Evolutionary conservation across 2,329 filamentous ascomycete genomes (phyloP).

Genomic region (Monosporascus sp.): DNA sequence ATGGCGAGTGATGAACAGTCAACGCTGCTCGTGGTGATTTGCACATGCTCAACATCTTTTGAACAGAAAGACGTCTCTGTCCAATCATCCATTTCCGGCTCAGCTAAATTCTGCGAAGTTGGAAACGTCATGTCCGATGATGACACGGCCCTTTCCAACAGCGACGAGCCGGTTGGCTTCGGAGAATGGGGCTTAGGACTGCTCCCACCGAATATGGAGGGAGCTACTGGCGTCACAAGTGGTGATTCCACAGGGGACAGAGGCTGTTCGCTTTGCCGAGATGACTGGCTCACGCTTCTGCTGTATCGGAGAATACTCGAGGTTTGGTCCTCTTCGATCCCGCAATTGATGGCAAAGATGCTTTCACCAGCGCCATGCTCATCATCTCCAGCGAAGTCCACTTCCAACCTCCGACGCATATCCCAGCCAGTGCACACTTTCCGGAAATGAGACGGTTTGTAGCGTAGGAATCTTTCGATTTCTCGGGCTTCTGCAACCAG

Average conservation of each 20-base stretch:
- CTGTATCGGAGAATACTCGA: conserved; percentile 40
- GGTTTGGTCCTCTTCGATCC: conserved; percentile 53
- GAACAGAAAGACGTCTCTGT: conserved; percentile 56
- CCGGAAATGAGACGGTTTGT: conserved; percentile 73
- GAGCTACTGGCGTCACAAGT: conserved; percentile 4
- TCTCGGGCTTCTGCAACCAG: conserved; percentile 71
- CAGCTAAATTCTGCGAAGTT: conserved; percentile 13
- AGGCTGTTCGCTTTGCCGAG: conserved; percentile 3
- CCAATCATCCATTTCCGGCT: conserved; percentile 56
- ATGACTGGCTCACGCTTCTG: conserved; percentile 24
- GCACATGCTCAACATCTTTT: conserved; percentile 50
- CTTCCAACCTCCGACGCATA: conserved; percentile 78
- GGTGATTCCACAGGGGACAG: conserved; percentile 1
- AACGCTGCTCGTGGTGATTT: conserved; percentile 65
- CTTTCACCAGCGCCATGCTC: conserved; percentile 70
- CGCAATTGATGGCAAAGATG: conserved; percentile 69
- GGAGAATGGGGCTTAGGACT: conserved; percentile 12
- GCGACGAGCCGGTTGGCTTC: conserved; percentile 14
- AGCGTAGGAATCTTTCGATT: conserved; percentile 69
- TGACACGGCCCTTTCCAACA: conserved; percentile 13
- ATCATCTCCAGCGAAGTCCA: conserved; percentile 84
- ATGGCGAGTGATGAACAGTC: conserved; percentile 71
- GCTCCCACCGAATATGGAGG: conserved; percentile 28
- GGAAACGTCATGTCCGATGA: conserved; percentile 19
- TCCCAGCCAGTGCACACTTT: conserved; percentile 82